Percentiles rank a stretch among this genome's conserved stretches.
Conservation (phyloP, 139 green algal genomes). For the Picochlorum sp. region DNA sequence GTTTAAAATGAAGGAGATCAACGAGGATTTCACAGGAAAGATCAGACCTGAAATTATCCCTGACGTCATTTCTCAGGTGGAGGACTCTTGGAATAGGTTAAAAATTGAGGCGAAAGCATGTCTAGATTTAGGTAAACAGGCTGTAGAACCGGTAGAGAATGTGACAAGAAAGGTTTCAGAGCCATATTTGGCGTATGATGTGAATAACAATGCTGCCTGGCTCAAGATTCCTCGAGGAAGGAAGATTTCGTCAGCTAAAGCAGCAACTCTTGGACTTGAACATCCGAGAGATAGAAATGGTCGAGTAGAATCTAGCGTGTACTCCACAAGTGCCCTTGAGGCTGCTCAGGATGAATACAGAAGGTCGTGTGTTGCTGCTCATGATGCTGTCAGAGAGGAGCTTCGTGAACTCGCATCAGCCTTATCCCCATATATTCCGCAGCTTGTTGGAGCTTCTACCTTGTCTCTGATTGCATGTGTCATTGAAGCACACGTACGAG, state of each 20-base stretch:
- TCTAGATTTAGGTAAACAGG: not conserved
- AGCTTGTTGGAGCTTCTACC: conserved; percentile 31
- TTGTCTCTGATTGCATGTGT: conserved; percentile 34
- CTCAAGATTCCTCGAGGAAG: conserved; percentile 17
- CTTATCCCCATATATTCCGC: conserved; percentile 25
- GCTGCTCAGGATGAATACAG: conserved; percentile 41
- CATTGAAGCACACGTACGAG: conserved; percentile 31
- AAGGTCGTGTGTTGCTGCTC: conserved; percentile 21
- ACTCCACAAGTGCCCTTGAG: conserved; percentile 32
- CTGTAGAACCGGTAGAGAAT: not conserved
- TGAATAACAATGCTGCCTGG: conserved; percentile 43
- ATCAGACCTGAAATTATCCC: conserved; percentile 17
- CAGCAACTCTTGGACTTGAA: conserved; percentile 5
- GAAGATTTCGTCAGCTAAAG: conserved; percentile 5
- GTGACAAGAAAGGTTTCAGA: not conserved
- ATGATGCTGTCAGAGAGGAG: conserved; percentile 19
- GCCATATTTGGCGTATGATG: not conserved
- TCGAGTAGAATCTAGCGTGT: conserved; percentile 17
- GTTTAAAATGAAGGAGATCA: conserved; percentile 1
- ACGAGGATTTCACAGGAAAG: conserved; percentile 23
- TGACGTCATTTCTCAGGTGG: conserved; percentile 16
- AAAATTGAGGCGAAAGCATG: not conserved
- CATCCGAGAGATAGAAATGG: conserved; percentile 43
- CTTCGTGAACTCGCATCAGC: conserved; percentile 27
- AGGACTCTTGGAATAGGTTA: not conserved